Evolutionary conservation across 75 land plant species (phyloP).

Genomic region (Selaginella moellendorffii): DNA sequence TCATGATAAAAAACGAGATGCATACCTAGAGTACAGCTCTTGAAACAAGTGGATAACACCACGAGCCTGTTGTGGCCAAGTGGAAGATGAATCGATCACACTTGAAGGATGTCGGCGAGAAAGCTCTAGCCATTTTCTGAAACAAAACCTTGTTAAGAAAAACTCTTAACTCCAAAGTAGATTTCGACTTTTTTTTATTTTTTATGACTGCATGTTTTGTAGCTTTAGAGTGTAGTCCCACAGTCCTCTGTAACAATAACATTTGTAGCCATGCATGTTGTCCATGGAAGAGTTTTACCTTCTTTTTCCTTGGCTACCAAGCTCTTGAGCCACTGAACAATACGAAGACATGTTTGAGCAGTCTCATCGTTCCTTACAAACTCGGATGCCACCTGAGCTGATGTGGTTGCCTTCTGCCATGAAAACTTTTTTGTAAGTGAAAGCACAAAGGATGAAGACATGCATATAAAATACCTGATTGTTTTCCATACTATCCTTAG

Average conservation of each 20-base stretch:
- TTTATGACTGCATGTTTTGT: conserved; percentile 58
- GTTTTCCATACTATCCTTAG: neutral
- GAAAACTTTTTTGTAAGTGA: neutral
- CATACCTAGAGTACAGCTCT: conserved; percentile 77
- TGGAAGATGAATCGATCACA: neutral
- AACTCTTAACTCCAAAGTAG: neutral
- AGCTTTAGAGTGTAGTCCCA: conserved; percentile 88
- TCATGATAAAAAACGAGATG: too few species aligned
- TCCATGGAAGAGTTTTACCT: conserved; percentile 26
- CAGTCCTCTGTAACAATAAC: conserved; percentile 40
- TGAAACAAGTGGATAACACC: conserved; percentile 66
- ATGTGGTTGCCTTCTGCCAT: conserved; percentile 35
- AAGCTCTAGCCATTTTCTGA: conserved; percentile 72
- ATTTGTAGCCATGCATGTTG: neutral
- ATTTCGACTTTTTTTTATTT: conserved; percentile 39
- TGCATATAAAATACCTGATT: neutral
- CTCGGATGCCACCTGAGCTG: conserved; percentile 72
- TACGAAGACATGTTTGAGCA: conserved; percentile 79
- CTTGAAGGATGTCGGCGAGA: conserved; percentile 29
- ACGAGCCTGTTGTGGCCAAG: conserved; percentile 98
- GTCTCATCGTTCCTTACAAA: conserved; percentile 54
- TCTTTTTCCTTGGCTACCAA: conserved; percentile 74
- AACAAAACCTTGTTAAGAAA: conserved; percentile 3
- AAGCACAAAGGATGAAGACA: too few species aligned
- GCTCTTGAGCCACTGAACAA: conserved; percentile 91